A percentile compares a stretch with the other conserved stretches of the same genome.
Evolutionary conservation across 1,284 basidiomycete species (phyloP).

Genomic region (Volvariella volvacea): DNA sequence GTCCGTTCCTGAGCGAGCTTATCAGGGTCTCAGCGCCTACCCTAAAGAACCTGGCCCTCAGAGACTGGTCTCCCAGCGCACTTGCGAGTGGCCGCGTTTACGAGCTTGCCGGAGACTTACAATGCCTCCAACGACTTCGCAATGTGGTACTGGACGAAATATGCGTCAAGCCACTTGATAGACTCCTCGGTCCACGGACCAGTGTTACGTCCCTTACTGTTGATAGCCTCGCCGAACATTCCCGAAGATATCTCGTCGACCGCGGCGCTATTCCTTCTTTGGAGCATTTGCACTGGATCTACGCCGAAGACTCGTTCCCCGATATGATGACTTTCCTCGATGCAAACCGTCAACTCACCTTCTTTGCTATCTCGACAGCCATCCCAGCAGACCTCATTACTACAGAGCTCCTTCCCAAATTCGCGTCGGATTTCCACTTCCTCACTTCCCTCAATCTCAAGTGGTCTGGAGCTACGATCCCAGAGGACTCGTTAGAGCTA

Average conservation of each 20-base stretch:
- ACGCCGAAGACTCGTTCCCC: slow-evolving; percentile 8
- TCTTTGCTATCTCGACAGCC: slow-evolving; percentile 14
- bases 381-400: slow-evolving; percentile 13
- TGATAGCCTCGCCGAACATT: slow-evolving; percentile 11
- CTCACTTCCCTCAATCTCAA: slow-evolving; percentile 20
- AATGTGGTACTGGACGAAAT: too few species aligned
- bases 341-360: slow-evolving; percentile 19
- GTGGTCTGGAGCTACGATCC: slow-evolving; percentile 13
- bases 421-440: slow-evolving; percentile 11
- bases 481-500: slow-evolving; percentile 12
- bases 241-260: slow-evolving; percentile 12
- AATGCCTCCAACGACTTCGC: too few species aligned
- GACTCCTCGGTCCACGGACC: slow-evolving; percentile 13
- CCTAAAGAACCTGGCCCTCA: too few species aligned
- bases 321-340: slow-evolving; percentile 17
- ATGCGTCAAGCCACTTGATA: too few species aligned
- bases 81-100: too few species aligned
- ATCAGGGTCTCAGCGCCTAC: too few species aligned
- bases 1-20: too few species aligned
- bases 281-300: slow-evolving; percentile 16
- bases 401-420: slow-evolving; percentile 12
- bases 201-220: slow-evolving; percentile 16
- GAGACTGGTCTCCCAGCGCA: too few species aligned
- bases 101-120: too few species aligned
- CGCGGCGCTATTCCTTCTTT: slow-evolving; percentile 18